Conservation (phyloP, 306 rosid genomes). For the Boehmeria nivea region DNA sequence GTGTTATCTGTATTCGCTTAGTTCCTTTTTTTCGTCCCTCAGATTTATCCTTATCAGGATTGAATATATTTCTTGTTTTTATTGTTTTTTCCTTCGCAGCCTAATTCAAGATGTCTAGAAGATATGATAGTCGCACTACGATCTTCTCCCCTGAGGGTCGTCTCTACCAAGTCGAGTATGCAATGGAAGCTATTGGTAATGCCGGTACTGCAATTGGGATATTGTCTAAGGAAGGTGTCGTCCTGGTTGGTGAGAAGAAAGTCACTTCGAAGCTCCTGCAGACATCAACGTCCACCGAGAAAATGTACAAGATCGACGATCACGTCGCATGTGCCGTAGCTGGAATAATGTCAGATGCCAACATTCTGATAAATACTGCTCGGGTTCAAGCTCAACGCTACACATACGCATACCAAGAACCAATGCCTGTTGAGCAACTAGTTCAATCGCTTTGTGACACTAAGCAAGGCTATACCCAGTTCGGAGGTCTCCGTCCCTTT, state of each 20-base stretch:
- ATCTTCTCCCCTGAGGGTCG: slow-evolving; percentile 47
- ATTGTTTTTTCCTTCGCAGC: no score
- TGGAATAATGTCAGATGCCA: slow-evolving; percentile 44
- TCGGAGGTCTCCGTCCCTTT: slow-evolving; percentile 37
- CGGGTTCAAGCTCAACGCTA: slow-evolving; percentile 35
- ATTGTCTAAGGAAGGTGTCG: slow-evolving; percentile 36
- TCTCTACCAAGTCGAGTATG: slow-evolving; percentile 43
- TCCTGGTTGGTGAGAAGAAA: slow-evolving; percentile 37
- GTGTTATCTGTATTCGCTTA: no score
- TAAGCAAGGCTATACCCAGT: slow-evolving; percentile 37
- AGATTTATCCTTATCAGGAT: no score
- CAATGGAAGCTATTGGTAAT: slow-evolving; percentile 42
- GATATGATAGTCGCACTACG: slow-evolving; percentile 41
- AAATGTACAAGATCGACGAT: slow-evolving; percentile 39
- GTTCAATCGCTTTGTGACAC: slow-evolving; percentile 39
- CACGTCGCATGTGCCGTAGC: slow-evolving; percentile 39
- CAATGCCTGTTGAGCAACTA: slow-evolving; percentile 39
- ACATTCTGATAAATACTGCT: slow-evolving; percentile 36
- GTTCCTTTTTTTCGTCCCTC: no score
- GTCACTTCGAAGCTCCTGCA: slow-evolving; percentile 40
- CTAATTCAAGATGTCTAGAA: slow-evolving; percentile 27
- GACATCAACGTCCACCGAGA: slow-evolving; percentile 36
- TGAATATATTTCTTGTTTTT: no score
- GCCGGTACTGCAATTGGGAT: slow-evolving; percentile 38
- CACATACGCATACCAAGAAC: slow-evolving; percentile 32